Conservation (phyloP, 495 filamentous ascomycete genomes). For the Cercophora sp. region DNA sequence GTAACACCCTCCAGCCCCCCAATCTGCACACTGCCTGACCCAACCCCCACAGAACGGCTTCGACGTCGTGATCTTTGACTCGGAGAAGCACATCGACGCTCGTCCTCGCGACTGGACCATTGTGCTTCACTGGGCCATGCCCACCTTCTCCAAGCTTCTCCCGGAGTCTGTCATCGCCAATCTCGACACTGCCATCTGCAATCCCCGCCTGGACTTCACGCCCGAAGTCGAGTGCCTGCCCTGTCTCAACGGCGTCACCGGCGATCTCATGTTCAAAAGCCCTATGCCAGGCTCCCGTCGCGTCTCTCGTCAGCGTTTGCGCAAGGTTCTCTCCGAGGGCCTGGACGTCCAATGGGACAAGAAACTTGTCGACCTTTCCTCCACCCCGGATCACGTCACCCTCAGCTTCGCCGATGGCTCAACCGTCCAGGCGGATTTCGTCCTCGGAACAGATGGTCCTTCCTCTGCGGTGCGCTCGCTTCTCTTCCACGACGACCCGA, state of each 20-base stretch:
- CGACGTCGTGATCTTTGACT: background rate
- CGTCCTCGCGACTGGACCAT: slow-evolving; percentile 20
- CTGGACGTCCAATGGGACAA: slow-evolving; percentile 29
- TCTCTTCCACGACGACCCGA: slow-evolving; percentile 32
- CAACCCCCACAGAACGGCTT: background rate
- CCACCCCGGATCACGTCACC: slow-evolving; percentile 46
- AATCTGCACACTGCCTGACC: background rate
- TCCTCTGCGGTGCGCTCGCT: slow-evolving; percentile 35
- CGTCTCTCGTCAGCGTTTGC: slow-evolving; percentile 37
- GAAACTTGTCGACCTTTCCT: slow-evolving; percentile 17
- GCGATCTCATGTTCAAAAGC: slow-evolving; percentile 36
- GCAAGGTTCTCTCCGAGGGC: slow-evolving; percentile 23
- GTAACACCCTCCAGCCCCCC: background rate
- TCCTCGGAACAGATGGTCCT: slow-evolving; percentile 49
- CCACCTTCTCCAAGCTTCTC: slow-evolving; percentile 9
- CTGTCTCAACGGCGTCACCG: slow-evolving; percentile 47
- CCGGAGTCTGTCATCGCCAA: slow-evolving; percentile 1
- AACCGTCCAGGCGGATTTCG: slow-evolving; percentile 21
- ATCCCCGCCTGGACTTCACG: slow-evolving; percentile 33
- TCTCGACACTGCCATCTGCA: slow-evolving; percentile 32
- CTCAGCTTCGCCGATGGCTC: slow-evolving; percentile 65
- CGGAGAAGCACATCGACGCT: background rate
- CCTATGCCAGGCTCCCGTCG: slow-evolving; percentile 41
- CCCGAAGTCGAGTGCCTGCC: slow-evolving; percentile 35
- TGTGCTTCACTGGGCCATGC: slow-evolving; percentile 17